These are phyloP conservation scores for Ascosphaera apis DNA, from an alignment of 2,329 filamentous ascomycete species.

Conservation along the genomic window DNA sequence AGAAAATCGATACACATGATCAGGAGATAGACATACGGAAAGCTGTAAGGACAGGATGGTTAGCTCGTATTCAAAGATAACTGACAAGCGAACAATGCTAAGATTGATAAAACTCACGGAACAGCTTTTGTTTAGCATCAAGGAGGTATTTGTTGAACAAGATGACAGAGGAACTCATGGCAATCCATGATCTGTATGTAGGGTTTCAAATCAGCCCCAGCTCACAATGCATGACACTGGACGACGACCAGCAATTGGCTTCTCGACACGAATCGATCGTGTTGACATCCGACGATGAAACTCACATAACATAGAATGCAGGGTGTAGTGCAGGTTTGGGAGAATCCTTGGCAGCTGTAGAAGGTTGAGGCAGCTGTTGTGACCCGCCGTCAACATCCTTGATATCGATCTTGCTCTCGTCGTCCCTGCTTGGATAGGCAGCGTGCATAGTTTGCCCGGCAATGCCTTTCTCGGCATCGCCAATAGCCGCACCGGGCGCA, in stretches of 20 bases:
- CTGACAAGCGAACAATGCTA: background rate
- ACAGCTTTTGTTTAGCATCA: slow-evolving; percentile 43
- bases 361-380: too few relatives aligned
- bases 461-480: slow-evolving; percentile 27
- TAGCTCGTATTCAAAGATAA: slow-evolving; percentile 1
- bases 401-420: too few relatives aligned
- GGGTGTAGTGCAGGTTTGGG: slow-evolving; percentile 48
- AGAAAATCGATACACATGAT: slow-evolving; percentile 3
- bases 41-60: slow-evolving; percentile 10
- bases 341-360: slow-evolving; percentile 44
- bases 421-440: too few relatives aligned
- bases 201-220: background rate
- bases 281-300: background rate
- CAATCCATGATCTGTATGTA: slow-evolving; percentile 57
- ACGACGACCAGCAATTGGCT: background rate
- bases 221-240: background rate
- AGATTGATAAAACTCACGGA: slow-evolving; percentile 34
- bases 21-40: slow-evolving; percentile 19
- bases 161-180: slow-evolving; percentile 80
- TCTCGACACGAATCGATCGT: background rate
- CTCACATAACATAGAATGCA: slow-evolving; percentile 57
- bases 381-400: too few relatives aligned
- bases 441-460: slow-evolving; percentile 42
- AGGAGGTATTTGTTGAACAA: slow-evolving; percentile 99
- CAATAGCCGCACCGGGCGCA: slow-evolving; percentile 3